Evolutionary conservation across 352 stramenopile genomes (phyloP), one percentile per base, ranked within the genome.

Genomic region (Pythium sukuiense): DNA sequence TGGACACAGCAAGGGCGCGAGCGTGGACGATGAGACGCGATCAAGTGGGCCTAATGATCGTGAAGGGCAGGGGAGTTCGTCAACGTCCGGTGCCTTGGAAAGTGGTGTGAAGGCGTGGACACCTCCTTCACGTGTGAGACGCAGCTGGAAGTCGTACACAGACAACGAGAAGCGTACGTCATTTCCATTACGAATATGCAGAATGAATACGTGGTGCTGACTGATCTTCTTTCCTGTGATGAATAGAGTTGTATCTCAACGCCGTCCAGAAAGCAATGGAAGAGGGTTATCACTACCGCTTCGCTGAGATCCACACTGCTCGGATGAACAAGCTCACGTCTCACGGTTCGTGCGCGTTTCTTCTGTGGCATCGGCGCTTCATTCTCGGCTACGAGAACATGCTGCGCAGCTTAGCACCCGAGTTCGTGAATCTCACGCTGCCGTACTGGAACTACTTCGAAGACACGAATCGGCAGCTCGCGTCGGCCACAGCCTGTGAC

Each of bases 341-440:
- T 26, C 73, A 80, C 43, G 45, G 39, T 54, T 55, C 63, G 13
- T 73, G 67, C 39, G 43, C 46, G 12, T 73, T 73, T 30, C 33
- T 73, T 6, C 53, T 73, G 6, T 73, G 67, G 67, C 67, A 73
- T 39, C 55, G 67, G 2, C 67, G 67, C 14, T 70, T 67, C 35
- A 49, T 73, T n/a, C 67, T 73, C 50, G 67, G 45, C 18, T 73
- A 73, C 45, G 67, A 73, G 39, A 70, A 73, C 41, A 73, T 73
- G 67, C 56, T 73, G 11, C 67, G 67, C 12, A 70, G 62, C 56
- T 43, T 70, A n/a, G 61, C 50, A 4, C 67, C 67, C 32, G 48
- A 73, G 53, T 73, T 49, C 33, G 52, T 46, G 13, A 43, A 65
- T n/a, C 33, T 73, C 16, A 73, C 67, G 52, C 27, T 72, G 9